Evolutionary conservation across 345 rosid species (phyloP), one percentile per base, ranked within the genome.

Genomic region (Eucalyptus cloeziana): DNA sequence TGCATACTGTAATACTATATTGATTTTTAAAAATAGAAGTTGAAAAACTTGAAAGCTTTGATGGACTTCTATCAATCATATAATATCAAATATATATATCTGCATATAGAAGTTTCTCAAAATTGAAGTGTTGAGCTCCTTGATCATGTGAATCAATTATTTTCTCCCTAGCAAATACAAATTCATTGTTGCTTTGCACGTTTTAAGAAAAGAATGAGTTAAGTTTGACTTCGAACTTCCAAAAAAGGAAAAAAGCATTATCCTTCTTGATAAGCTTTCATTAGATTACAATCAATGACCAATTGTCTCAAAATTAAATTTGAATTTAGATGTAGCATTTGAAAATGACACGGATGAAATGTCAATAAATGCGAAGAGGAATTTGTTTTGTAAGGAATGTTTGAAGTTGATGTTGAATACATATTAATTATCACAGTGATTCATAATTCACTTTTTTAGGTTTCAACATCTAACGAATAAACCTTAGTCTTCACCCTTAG

Each of bases 401-500:
- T 62, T 7, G 11, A 0, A 62, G 17, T 56, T 56, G 0, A 56
- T 56, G 30, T 24, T 56, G 30, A 56, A 9, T 24, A 24, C 24
- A 56, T 56, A 56, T 56, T 24, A 24, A 10, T 56, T 24, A 56
- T 56, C 30, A 56, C 0, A 0, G 1, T 0, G 6, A 30, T 56
- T 24, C 62, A 10, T 56, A 56, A 56, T 13, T 56, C 30, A 10
- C 4, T 24, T 56, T 56, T 0, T 10, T 56, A 56, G 1, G 30
- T 56, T 56, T 22, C 62, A 56, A 56, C 30, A 56, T 56, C 62
- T 56, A 10, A 56, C 1, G 30, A 24, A 0, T 56, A 56, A 56
- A 10, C 13, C 30, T 56, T 56, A 24, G 3, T 56, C 62, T 56
- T 56, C 62, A 56, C 62, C 62, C 6, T 24, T 10, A 56, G 13